Percentiles rank a stretch among this genome's conserved stretches.
These are phyloP conservation scores for Xylaria curta DNA, from an alignment of 495 filamentous ascomycete species.

Conservation along the genomic window DNA sequence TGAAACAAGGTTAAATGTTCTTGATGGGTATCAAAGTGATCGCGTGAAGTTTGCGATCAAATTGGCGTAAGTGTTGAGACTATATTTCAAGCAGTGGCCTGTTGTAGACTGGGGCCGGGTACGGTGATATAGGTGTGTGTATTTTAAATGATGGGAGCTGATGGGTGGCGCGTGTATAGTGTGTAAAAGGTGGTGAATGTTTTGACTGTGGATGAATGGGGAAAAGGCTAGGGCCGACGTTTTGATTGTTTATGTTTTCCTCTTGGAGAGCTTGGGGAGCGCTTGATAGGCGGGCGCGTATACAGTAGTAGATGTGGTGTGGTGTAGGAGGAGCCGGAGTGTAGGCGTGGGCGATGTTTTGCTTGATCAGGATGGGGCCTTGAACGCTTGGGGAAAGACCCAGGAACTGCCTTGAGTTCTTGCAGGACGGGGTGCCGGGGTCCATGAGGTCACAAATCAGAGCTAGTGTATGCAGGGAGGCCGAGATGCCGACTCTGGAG, in stretches of 20 bases:
- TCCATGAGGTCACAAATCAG: neutral
- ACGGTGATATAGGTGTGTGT: slow-evolving; percentile 9
- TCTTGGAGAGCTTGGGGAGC: slow-evolving; percentile 15
- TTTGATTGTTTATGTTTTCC: slow-evolving; percentile 30
- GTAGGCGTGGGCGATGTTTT: neutral
- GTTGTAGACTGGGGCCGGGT: slow-evolving; percentile 28
- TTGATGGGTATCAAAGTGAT: slow-evolving; percentile 32
- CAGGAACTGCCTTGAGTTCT: neutral
- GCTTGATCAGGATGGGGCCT: slow-evolving; percentile 20
- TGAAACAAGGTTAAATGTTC: neutral
- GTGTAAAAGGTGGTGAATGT: slow-evolving; percentile 37
- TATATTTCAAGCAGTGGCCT: slow-evolving; percentile 27
- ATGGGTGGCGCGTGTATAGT: slow-evolving; percentile 33
- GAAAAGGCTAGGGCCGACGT: slow-evolving; percentile 13
- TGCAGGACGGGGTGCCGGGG: slow-evolving; percentile 1
- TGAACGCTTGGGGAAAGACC: slow-evolving; percentile 17
- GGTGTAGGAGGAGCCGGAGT: neutral
- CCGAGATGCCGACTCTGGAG: neutral
- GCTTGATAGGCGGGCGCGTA: slow-evolving; percentile 20
- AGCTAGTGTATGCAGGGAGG: neutral
- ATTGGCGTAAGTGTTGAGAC: slow-evolving; percentile 31
- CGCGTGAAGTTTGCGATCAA: slow-evolving; percentile 45
- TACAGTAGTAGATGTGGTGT: no score
- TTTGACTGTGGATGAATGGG: slow-evolving; percentile 28
- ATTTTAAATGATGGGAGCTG: neutral